phyloP scores from a whole-genome alignment of 202 grass and related monocot species.

The Digitaria exilis region DNA sequence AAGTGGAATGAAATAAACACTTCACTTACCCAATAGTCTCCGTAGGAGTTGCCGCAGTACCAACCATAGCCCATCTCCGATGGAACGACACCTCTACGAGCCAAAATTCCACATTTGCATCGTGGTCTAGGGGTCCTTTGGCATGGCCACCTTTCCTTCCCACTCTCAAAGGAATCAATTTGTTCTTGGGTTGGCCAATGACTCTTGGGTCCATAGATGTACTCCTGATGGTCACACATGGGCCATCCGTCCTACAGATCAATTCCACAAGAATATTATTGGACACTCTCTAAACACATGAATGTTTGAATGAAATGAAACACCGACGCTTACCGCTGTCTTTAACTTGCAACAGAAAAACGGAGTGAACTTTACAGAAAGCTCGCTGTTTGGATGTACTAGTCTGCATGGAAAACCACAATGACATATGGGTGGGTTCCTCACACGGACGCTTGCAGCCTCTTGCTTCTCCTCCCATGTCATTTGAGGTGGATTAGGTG shows the following conservation, averaged over 20 bases:
- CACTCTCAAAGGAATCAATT: background rate
- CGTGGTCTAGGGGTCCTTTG: background rate
- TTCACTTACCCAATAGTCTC: background rate
- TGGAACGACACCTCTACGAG: background rate
- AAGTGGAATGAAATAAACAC: no score
- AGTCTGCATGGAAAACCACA: background rate
- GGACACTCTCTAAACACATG: no score
- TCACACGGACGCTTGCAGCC: background rate
- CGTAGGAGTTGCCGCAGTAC: background rate
- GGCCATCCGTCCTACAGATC: no score
- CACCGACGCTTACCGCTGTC: no score
- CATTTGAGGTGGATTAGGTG: background rate
- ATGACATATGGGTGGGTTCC: background rate
- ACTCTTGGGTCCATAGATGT: no score
- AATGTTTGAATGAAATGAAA: no score
- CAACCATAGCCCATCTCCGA: background rate
- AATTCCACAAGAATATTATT: no score
- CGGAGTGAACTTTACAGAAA: background rate
- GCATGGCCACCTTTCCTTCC: background rate
- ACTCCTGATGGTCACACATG: no score
- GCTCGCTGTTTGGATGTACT: background rate
- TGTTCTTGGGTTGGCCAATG: background rate
- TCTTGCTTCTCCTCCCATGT: background rate
- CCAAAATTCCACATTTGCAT: background rate
- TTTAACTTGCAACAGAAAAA: no score